Evolutionary conservation across 106 monocot genomes (phyloP), one percentile per base, ranked within the genome.

Genomic region (Apostasia ramifera): DNA sequence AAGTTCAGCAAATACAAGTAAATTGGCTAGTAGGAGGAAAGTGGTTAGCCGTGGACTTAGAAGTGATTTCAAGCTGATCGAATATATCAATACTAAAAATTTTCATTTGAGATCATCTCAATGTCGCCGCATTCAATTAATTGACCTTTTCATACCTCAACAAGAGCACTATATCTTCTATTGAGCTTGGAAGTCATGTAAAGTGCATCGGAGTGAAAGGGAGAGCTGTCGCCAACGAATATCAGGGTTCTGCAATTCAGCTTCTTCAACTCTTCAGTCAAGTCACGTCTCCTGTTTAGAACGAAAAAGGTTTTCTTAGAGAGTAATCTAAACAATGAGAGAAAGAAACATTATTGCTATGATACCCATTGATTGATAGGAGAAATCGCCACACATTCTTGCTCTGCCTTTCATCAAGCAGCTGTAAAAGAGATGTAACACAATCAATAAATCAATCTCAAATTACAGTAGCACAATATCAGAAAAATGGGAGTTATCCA

Each of bases 181-280:
- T 93, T 83, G 38, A 93, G 55, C 66, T 88, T 88, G 40, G 88
- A 77, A 4, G 67, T 53, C 92, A 93, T 88, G 65, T 84, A 79
- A 50, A 83, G 66, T 40, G 92, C 81, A n/a, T 93, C 88, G 2
- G 81, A 81, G 67, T 83, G 81, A 68, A 86, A 88, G 2, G 81
- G 85, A 50, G 88, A 93, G 71, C 75, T 62, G 41, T 88, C 86
- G 1, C 92, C 92, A 45, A 88, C 86, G 66, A 88, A 88, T 65
- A 93, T 83, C 57, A 93, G 64, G 0, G 81, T 86, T 50, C 79
- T 80, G 47, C 92, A 88, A 0, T 59, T 66, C 6, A 92, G 70
- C 46, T 78, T 69, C 65, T 73, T 81, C 69, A 88, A 72, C 40
- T 70, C 81, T 48, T 83, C 77, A 0, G 83, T 80, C 53, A 93